A percentile compares a stretch with the other conserved stretches of the same genome.
Evolutionary conservation across 331 rosid genomes (phyloP).

Genomic region (Quercus lobata): DNA sequence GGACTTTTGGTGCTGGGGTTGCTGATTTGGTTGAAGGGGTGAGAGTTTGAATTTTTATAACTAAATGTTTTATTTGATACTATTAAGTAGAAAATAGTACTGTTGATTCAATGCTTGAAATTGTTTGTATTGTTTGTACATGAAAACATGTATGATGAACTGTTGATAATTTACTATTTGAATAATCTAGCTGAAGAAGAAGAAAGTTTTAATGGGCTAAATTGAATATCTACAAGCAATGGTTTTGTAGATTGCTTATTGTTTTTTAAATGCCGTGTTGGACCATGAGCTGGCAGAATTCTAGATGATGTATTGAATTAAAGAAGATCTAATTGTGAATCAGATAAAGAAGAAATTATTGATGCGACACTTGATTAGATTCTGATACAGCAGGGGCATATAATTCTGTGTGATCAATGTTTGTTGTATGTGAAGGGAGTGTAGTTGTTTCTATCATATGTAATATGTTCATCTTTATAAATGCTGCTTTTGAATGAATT

Average conservation of each 20-base stretch:
- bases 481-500: background rate
- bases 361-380: background rate
- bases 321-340: background rate
- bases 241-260: background rate
- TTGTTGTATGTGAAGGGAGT: background rate
- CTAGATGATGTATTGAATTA: background rate
- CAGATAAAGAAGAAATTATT: background rate
- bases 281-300: background rate
- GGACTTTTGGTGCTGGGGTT: conserved; percentile 71
- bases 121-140: background rate
- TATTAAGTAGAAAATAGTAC: background rate
- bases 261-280: background rate
- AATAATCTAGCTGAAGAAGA: background rate
- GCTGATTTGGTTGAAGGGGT: conserved; percentile 95
- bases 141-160: background rate
- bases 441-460: background rate
- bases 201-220: background rate
- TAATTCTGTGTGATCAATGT: background rate
- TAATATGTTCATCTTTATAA: background rate
- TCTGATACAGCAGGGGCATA: background rate
- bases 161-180: too few relatives aligned
- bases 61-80: background rate
- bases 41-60: conserved; percentile 22
- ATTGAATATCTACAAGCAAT: conserved; percentile 13
- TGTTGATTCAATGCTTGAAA: background rate